Evolutionary conservation across 2,329 filamentous ascomycete species (phyloP).

Genomic region (Chalaropsis thielavioides): DNA sequence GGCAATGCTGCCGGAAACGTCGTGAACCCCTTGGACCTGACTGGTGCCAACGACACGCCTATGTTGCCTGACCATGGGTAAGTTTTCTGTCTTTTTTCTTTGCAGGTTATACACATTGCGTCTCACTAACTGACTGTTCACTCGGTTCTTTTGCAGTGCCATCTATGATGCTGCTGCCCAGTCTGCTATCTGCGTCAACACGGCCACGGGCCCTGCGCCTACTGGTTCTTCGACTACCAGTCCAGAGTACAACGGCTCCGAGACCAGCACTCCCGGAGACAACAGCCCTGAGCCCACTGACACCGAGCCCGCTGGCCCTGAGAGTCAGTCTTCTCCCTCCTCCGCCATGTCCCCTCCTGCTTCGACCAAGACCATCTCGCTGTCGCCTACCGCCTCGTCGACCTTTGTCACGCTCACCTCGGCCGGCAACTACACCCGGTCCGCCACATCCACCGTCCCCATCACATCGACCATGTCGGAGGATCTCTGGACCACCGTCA

Average conservation of each 20-base stretch:
- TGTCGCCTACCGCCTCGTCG: not conserved
- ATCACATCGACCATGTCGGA: not conserved
- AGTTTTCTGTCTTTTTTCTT: too few relatives aligned
- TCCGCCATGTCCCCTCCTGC: not conserved
- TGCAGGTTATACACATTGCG: not conserved
- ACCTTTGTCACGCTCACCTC: not conserved
- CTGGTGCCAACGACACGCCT: slow-evolving; percentile 21
- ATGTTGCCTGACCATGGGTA: slow-evolving; percentile 13
- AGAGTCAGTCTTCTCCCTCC: not conserved
- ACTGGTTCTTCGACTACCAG: not conserved
- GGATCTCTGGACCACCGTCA: not conserved
- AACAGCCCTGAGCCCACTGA: not conserved
- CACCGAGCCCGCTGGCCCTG: not conserved
- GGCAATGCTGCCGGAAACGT: slow-evolving; percentile 50
- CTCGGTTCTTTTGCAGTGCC: slow-evolving; percentile 4
- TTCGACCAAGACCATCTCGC: not conserved
- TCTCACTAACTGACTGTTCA: not conserved
- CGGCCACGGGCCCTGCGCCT: not conserved
- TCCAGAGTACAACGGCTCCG: not conserved
- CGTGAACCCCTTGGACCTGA: slow-evolving; percentile 35
- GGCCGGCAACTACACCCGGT: not conserved
- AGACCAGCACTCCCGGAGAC: not conserved
- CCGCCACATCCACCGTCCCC: not conserved
- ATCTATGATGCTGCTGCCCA: slow-evolving; percentile 8
- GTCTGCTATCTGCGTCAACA: slow-evolving; percentile 1